phyloP scores from a whole-genome alignment of 495 filamentous ascomycete species.

The Neurospora discreta region DNA sequence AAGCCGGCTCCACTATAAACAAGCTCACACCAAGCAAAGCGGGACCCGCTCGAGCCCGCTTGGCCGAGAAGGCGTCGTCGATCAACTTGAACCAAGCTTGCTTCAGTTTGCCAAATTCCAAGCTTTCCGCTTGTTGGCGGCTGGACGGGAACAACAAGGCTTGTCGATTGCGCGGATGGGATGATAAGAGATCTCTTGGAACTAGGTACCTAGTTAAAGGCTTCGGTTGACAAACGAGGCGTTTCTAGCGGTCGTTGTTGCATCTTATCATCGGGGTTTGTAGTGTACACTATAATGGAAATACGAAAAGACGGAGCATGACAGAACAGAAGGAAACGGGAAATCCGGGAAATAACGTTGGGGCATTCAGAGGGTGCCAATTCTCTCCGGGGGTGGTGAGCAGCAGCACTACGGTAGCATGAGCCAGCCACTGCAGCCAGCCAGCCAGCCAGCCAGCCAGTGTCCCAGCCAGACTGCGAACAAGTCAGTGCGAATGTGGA shows the following conservation, averaged over 20 bases:
- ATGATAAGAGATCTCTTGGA: neutral
- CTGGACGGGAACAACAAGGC: neutral
- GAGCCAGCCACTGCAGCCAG: neutral
- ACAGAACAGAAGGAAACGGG: neutral
- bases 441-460: neutral
- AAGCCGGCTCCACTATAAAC: neutral
- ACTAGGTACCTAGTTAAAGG: too few relatives aligned
- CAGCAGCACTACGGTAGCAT: too few relatives aligned
- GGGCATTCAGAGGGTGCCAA: neutral
- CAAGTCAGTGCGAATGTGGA: neutral
- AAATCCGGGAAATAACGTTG: neutral
- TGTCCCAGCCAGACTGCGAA: neutral
- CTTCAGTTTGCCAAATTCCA: neutral
- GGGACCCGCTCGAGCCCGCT: neutral
- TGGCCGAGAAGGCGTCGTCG: neutral
- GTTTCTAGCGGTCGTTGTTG: neutral
- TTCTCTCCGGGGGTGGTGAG: neutral
- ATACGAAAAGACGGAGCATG: neutral
- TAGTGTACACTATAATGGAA: neutral
- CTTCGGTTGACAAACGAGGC: neutral
- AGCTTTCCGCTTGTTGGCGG: neutral
- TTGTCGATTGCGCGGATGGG: neutral
- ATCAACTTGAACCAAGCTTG: neutral
- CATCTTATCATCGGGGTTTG: neutral
- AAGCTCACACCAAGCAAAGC: neutral